Conservation (phyloP, 148 eudicot genomes). For the Suaeda aralocaspica region DNA sequence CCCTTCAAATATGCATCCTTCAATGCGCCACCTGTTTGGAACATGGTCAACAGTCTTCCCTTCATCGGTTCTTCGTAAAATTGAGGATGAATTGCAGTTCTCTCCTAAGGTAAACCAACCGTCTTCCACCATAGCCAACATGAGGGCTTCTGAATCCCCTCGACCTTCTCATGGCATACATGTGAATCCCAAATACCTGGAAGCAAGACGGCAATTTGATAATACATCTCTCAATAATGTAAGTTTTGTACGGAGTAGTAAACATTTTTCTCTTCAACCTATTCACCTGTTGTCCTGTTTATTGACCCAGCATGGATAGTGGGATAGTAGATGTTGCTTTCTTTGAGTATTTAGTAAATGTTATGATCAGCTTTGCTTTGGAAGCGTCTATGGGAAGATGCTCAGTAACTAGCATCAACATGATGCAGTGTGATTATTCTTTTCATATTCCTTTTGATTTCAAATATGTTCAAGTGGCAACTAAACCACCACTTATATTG, state of each 20-base stretch:
- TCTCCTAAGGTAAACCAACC: slow-evolving; percentile 51
- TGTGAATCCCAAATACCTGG: slow-evolving; percentile 91
- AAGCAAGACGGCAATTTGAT: slow-evolving; percentile 70
- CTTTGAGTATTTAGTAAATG: neutral
- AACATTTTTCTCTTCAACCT: slow-evolving; percentile 4
- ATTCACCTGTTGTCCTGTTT: neutral
- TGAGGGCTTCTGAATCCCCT: slow-evolving; percentile 82
- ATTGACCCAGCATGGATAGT: neutral
- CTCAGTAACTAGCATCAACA: neutral
- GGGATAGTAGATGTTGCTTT: neutral
- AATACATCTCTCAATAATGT: slow-evolving; percentile 49
- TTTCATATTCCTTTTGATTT: neutral
- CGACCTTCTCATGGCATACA: slow-evolving; percentile 93
- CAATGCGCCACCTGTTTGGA: slow-evolving; percentile 85
- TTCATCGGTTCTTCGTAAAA: slow-evolving; percentile 56
- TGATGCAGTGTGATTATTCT: neutral
- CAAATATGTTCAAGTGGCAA: neutral
- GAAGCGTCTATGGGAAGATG: neutral
- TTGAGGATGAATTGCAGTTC: slow-evolving; percentile 66
- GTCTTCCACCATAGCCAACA: slow-evolving; percentile 42
- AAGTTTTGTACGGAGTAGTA: slow-evolving; percentile 37
- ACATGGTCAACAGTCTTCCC: slow-evolving; percentile 94
- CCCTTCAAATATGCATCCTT: slow-evolving; percentile 55
- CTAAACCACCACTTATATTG: no score
- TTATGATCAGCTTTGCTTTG: neutral